Evolutionary conservation across 768 basidiomycete species (phyloP).

Genomic region (Lactarius vividus): DNA sequence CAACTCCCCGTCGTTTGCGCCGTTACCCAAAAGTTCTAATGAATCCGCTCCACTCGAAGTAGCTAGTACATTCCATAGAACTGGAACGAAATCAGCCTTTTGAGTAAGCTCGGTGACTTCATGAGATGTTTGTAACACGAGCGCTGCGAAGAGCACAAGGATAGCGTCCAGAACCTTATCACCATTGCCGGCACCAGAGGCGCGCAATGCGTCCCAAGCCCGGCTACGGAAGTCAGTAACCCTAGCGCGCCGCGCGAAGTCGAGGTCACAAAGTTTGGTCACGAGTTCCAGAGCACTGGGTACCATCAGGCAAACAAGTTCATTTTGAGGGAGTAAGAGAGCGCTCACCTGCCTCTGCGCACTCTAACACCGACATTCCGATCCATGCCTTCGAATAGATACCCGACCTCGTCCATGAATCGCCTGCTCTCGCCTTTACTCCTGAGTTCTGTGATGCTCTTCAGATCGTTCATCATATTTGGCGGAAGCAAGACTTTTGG

Average conservation of each 20-base stretch:
- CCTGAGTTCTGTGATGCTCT: slow-evolving; percentile 77
- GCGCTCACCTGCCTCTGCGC: slow-evolving; percentile 61
- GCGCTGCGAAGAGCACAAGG: slow-evolving; percentile 56
- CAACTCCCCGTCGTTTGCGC: slow-evolving; percentile 42
- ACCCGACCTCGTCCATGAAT: slow-evolving; percentile 82
- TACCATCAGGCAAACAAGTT: neutral
- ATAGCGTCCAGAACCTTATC: slow-evolving; percentile 70
- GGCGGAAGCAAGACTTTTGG: slow-evolving; percentile 39
- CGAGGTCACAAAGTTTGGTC: slow-evolving; percentile 65
- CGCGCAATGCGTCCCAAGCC: slow-evolving; percentile 65
- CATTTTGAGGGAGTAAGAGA: neutral
- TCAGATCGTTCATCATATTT: slow-evolving; percentile 70
- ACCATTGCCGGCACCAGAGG: slow-evolving; percentile 55
- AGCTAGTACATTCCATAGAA: slow-evolving; percentile 32
- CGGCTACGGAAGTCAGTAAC: slow-evolving; percentile 67
- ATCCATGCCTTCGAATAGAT: slow-evolving; percentile 78
- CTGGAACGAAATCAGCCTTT: slow-evolving; percentile 33
- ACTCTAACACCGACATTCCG: slow-evolving; percentile 49
- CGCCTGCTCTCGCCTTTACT: slow-evolving; percentile 77
- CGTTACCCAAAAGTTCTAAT: slow-evolving; percentile 43
- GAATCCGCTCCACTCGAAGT: slow-evolving; percentile 43
- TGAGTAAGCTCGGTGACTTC: slow-evolving; percentile 55
- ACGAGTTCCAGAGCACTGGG: slow-evolving; percentile 73
- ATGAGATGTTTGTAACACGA: slow-evolving; percentile 57
- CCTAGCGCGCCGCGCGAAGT: slow-evolving; percentile 78